Percentiles rank a stretch among this genome's conserved stretches.
These are phyloP conservation scores for Limonium bicolor DNA, from an alignment of 148 eudicot genomes.

Conservation along the genomic window DNA sequence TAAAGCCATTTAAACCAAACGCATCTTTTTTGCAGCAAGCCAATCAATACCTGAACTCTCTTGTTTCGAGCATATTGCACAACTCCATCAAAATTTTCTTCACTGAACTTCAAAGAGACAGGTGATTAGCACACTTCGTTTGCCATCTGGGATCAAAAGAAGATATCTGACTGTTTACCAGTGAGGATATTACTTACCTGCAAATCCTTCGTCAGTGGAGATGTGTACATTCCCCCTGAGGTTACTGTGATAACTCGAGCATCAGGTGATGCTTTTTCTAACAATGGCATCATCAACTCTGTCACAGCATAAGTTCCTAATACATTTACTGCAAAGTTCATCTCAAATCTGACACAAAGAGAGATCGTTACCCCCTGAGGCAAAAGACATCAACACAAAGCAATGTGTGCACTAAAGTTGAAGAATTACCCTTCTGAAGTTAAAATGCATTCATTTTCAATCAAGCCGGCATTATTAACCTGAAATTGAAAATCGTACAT, in stretches of 20 bases:
- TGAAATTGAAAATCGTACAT: no score
- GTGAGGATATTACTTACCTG: constrained; percentile 44
- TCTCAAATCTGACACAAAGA: constrained; percentile 41
- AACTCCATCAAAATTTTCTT: constrained; percentile 41
- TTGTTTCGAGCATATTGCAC: constrained; percentile 85
- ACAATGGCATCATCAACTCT: constrained; percentile 56
- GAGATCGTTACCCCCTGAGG: constrained; percentile 4
- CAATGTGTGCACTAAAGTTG: not conserved
- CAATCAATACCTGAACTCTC: constrained; percentile 63
- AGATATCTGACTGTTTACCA: no score
- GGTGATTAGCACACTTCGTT: not conserved
- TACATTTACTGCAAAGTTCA: constrained; percentile 86
- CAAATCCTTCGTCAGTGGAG: constrained; percentile 67
- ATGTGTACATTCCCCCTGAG: constrained; percentile 85
- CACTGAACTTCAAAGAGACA: constrained; percentile 42
- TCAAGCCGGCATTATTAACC: constrained; percentile 92
- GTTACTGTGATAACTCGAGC: constrained; percentile 86
- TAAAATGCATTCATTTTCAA: constrained; percentile 35
- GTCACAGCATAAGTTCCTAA: constrained; percentile 72
- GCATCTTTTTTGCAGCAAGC: not conserved
- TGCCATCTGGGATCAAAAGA: no score
- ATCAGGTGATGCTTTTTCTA: constrained; percentile 90
- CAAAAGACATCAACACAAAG: constrained; percentile 1
- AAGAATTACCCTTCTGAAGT: constrained; percentile 68
- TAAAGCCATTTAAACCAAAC: not conserved